These are phyloP conservation scores for Nakazawaea peltata DNA, from an alignment of 805 yeast species.

Conservation along the genomic window DNA sequence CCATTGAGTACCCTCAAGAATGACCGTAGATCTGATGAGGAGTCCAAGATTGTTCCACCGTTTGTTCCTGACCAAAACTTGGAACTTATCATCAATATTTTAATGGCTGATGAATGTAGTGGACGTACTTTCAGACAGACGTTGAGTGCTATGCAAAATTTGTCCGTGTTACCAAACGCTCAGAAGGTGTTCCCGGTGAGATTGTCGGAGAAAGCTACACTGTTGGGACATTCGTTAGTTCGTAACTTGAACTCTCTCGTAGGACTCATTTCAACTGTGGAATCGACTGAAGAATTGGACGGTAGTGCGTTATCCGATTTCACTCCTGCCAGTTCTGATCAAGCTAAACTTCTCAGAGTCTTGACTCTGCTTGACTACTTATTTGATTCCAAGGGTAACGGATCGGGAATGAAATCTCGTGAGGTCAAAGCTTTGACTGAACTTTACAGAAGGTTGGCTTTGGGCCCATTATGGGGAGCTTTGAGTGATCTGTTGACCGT, in stretches of 20 bases:
- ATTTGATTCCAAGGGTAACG: constrained; percentile 34
- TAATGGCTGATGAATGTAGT: constrained; percentile 78
- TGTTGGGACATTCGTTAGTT: constrained; percentile 46
- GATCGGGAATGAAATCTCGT: constrained; percentile 12
- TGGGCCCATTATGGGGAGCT: constrained; percentile 82
- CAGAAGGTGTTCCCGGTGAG: constrained; percentile 59
- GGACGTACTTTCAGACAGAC: constrained; percentile 81
- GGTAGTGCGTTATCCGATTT: constrained; percentile 55
- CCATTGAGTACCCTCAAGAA: constrained; percentile 53
- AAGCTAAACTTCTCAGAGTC: constrained; percentile 78
- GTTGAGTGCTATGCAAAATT: constrained; percentile 69
- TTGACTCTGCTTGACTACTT: constrained; percentile 84
- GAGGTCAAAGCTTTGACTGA: constrained; percentile 43
- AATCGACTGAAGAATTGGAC: constrained; percentile 34
- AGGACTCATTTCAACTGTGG: constrained; percentile 29
- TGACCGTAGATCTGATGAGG: constrained; percentile 16
- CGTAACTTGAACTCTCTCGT: constrained; percentile 45
- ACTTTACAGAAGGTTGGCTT: constrained; percentile 57
- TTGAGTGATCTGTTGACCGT: constrained; percentile 63
- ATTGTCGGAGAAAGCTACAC: constrained; percentile 55
- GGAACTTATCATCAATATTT: constrained; percentile 53
- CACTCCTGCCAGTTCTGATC: constrained; percentile 76
- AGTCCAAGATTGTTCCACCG: constrained; percentile 28
- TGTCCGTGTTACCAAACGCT: constrained; percentile 55
- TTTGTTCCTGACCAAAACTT: constrained; percentile 55